Evolutionary conservation across 257 asterid genomes (phyloP).

Genomic region (Solanum appendiculatum): DNA sequence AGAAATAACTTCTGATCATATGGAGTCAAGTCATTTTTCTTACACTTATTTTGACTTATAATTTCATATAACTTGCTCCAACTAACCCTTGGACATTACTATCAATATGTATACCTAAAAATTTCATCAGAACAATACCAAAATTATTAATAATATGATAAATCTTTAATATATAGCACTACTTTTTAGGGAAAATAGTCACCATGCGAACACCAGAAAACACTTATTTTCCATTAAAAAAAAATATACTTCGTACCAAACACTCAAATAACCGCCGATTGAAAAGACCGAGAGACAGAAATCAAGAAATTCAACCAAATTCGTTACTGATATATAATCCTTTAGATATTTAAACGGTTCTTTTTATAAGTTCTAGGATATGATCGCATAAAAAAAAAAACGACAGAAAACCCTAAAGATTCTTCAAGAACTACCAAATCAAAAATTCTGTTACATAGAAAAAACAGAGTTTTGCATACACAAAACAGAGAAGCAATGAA

Average conservation of each 20-base stretch:
- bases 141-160: background rate
- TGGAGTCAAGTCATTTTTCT: background rate
- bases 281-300: background rate
- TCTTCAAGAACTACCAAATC: background rate
- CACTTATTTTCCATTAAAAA: background rate
- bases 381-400: background rate
- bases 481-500: background rate
- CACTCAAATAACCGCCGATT: background rate
- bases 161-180: background rate
- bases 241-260: background rate
- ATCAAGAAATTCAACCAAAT: background rate
- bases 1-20: background rate
- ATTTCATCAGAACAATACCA: background rate
- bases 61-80: too few relatives aligned
- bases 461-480: background rate
- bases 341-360: background rate
- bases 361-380: background rate
- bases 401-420: background rate
- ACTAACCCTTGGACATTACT: background rate
- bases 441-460: background rate
- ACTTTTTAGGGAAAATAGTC: background rate
- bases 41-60: too few relatives aligned
- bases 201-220: background rate
- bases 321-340: background rate
- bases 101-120: background rate